These are phyloP conservation scores for Coriaria nepalensis DNA, from an alignment of 306 rosid species.

Conservation along the genomic window DNA sequence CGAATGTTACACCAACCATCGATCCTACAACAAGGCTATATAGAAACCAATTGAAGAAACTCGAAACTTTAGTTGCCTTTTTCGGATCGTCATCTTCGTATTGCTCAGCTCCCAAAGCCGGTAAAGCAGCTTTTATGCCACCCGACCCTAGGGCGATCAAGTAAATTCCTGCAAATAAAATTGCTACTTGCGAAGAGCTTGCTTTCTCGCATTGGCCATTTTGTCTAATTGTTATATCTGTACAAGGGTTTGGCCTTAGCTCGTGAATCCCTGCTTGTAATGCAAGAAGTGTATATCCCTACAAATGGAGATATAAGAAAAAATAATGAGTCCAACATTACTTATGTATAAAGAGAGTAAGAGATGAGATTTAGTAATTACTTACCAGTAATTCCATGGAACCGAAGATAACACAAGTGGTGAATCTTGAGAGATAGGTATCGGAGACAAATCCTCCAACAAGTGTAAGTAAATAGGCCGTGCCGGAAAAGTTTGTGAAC, in stretches of 20 bases:
- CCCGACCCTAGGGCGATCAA: constrained; percentile 58
- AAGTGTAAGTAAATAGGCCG: constrained; percentile 60
- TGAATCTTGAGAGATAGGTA: constrained; percentile 52
- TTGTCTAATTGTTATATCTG: neutral
- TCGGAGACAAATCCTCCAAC: constrained; percentile 79
- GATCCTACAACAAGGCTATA: constrained; percentile 57
- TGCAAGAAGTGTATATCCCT: neutral
- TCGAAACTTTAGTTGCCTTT: constrained; percentile 54
- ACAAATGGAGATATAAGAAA: neutral
- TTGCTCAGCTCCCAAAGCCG: constrained; percentile 77
- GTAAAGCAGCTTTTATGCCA: constrained; percentile 63
- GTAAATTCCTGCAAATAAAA: constrained; percentile 33
- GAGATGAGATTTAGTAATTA: neutral
- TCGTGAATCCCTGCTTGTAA: constrained; percentile 3
- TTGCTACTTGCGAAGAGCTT: constrained; percentile 23
- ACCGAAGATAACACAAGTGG: constrained; percentile 56
- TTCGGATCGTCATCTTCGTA: constrained; percentile 38
- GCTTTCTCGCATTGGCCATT: neutral
- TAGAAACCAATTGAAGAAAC: constrained; percentile 53
- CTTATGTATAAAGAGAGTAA: neutral
- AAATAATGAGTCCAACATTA: neutral
- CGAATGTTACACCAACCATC: constrained; percentile 42
- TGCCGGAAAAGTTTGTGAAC: constrained; percentile 73
- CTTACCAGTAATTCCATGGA: constrained; percentile 46
- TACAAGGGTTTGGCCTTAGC: neutral